Evolutionary conservation across 352 stramenopile genomes (phyloP).

Genomic region (Phytopythium vexans): DNA sequence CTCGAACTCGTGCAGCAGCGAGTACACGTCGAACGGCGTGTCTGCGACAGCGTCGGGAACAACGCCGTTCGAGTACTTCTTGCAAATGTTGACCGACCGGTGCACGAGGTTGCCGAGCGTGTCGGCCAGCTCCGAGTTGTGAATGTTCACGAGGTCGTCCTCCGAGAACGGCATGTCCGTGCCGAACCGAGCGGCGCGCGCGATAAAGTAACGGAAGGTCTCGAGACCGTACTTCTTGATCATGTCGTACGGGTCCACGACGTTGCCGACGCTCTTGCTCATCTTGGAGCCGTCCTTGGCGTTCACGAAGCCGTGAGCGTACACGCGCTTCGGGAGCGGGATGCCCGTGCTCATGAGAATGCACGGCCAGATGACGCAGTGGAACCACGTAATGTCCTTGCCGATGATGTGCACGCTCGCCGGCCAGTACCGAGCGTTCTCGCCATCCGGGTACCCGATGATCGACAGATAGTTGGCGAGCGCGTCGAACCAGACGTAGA

Average conservation of each 20-base stretch:
- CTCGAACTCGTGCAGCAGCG: slow-evolving; percentile 76
- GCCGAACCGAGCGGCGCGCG: slow-evolving; percentile 92
- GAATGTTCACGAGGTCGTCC: slow-evolving; percentile 94
- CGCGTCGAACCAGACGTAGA: slow-evolving; percentile 99
- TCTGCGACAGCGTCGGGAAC: slow-evolving; percentile 57
- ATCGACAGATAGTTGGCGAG: slow-evolving; percentile 98
- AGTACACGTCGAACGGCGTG: slow-evolving; percentile 85
- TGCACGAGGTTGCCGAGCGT: slow-evolving; percentile 96
- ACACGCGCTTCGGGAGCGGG: slow-evolving; percentile 92
- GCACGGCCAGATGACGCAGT: slow-evolving; percentile 99
- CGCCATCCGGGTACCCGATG: slow-evolving; percentile 91
- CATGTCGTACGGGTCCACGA: slow-evolving; percentile 96
- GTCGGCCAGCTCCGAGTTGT: slow-evolving; percentile 96
- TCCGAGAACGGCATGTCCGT: slow-evolving; percentile 94
- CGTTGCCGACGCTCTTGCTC: slow-evolving; percentile 98
- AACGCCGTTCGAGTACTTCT: slow-evolving; percentile 93
- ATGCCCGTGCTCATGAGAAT: slow-evolving; percentile 97
- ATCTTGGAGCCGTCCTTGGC: slow-evolving; percentile 99
- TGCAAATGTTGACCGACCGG: slow-evolving; percentile 94
- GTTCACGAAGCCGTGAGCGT: slow-evolving; percentile 98
- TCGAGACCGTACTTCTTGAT: slow-evolving; percentile 93
- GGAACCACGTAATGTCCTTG: slow-evolving; percentile 99
- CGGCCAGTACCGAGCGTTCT: slow-evolving; percentile 76
- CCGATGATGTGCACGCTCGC: slow-evolving; percentile 88
- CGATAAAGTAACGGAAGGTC: slow-evolving; percentile 94